Base-by-base conservation (phyloP, 257 asterid species). In the Apocynum venetum region DNA sequence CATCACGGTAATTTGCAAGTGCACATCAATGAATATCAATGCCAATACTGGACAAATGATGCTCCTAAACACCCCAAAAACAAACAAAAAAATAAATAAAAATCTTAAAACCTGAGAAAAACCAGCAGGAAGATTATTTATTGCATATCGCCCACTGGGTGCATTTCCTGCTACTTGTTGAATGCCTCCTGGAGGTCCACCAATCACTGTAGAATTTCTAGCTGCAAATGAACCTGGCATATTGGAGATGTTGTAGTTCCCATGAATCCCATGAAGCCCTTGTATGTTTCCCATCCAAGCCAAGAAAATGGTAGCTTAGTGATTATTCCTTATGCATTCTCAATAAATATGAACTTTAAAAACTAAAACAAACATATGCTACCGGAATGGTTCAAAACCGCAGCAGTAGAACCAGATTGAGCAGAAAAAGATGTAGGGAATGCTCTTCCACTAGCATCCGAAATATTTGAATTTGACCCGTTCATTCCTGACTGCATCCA, bases 241-340 rank as follows among this genome's bases (percentile, higher is more conserved):
- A 79, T 88, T 93, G 47, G 98, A 86, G 83, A 89, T 81, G 78
- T 87, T 90, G 85, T 85, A 92, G 84, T 86, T 84, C 84, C 90
- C 91, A 60, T 91, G 96, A 74, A 91, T 88, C 75, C 88, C 89
- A 86, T 91, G 97, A 86, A 87, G 81, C 77, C 97, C 96, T 88
- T 90, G 96, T 76, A 90, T 76, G 77, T 84, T 88, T 83, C 93
- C 94, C 87, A 78, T 25, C n/a, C 71, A 63, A 72, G 25, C 65
- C 31, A 82, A 55, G 79, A 68, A 4, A 43, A 15, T 25, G 43
- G 73, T 36, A n/a, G 14, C 40, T 44, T 52, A 51, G n/a, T 10
- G 49, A 65, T 72, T 77, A 60, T 71, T 52, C 52, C 44, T 20
- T 66, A 63, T 41, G 53, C 60, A 80, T 78, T 8, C 43, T 64